These are phyloP conservation scores for Schizophyllum commune DNA, from an alignment of 1,284 basidiomycete species.

Conservation along the genomic window DNA sequence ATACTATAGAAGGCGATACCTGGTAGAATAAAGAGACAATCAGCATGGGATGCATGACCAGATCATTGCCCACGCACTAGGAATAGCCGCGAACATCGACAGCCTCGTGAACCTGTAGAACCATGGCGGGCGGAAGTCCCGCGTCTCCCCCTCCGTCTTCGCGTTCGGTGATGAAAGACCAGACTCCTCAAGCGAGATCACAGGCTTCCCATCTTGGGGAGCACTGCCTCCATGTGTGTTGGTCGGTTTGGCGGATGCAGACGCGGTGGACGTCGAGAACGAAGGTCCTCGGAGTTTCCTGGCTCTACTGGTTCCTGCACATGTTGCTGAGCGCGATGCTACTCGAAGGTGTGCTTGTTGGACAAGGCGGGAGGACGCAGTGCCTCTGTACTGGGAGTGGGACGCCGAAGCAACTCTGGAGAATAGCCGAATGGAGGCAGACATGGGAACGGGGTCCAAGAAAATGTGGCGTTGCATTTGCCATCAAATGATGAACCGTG, in stretches of 20 bases:
- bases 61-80: conserved; percentile 27
- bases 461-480: too few relatives aligned
- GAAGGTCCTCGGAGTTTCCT: neutral
- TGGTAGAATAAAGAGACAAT: conserved; percentile 17
- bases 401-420: too few relatives aligned
- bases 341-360: too few relatives aligned
- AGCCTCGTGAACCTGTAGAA: conserved; percentile 40
- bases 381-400: too few relatives aligned
- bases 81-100: conserved; percentile 41
- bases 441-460: too few relatives aligned
- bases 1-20: conserved; percentile 46
- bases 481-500: too few relatives aligned
- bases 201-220: neutral
- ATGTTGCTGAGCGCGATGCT: too few relatives aligned
- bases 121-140: conserved; percentile 50
- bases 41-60: neutral
- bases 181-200: neutral
- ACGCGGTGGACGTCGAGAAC: neutral
- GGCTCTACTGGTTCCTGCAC: neutral
- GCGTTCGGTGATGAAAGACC: conserved; percentile 5
- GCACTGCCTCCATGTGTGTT: neutral
- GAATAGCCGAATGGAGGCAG: too few relatives aligned
- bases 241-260: neutral
- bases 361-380: too few relatives aligned
- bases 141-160: conserved; percentile 11